Percentiles rank a stretch among this genome's conserved stretches.
Evolutionary conservation across 140 eudicot genomes (phyloP).

Genomic region (Ambrosia hybrid): DNA sequence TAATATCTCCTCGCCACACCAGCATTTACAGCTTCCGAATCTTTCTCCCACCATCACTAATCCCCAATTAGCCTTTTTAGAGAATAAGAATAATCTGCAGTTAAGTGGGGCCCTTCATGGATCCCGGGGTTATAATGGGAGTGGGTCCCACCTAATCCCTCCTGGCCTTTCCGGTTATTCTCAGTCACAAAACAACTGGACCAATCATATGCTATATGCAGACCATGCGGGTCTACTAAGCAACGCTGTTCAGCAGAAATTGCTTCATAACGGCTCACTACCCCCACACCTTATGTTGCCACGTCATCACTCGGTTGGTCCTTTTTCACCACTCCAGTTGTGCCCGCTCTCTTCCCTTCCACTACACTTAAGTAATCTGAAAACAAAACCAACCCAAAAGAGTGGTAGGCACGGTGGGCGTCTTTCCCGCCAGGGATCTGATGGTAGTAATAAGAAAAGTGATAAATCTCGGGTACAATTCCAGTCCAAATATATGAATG

Average conservation of each 20-base stretch:
- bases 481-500: slow-evolving; percentile 84
- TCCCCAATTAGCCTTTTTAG: slow-evolving; percentile 52
- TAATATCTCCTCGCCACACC: slow-evolving; percentile 50
- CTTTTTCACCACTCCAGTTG: slow-evolving; percentile 50
- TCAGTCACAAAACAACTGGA: slow-evolving; percentile 66
- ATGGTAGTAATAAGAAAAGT: slow-evolving; percentile 56
- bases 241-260: slow-evolving; percentile 67
- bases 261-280: slow-evolving; percentile 59
- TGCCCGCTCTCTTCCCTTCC: slow-evolving; percentile 63
- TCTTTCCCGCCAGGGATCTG: slow-evolving; percentile 67
- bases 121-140: slow-evolving; percentile 50
- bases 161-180: slow-evolving; percentile 50
- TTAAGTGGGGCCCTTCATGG: slow-evolving; percentile 52
- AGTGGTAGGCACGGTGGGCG: slow-evolving; percentile 50
- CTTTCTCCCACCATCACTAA: slow-evolving; percentile 49
- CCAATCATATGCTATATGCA: slow-evolving; percentile 66
- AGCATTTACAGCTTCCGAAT: slow-evolving; percentile 46
- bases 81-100: slow-evolving; percentile 49
- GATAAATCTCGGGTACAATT: slow-evolving; percentile 60
- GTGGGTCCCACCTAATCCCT: slow-evolving; percentile 46
- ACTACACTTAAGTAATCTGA: slow-evolving; percentile 53
- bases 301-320: slow-evolving; percentile 58
- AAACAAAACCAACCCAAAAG: slow-evolving; percentile 47
- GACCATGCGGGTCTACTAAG: slow-evolving; percentile 69
- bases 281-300: slow-evolving; percentile 55